Conservation (phyloP, 2,329 filamentous ascomycete genomes). For the Cladosporium sp. region DNA sequence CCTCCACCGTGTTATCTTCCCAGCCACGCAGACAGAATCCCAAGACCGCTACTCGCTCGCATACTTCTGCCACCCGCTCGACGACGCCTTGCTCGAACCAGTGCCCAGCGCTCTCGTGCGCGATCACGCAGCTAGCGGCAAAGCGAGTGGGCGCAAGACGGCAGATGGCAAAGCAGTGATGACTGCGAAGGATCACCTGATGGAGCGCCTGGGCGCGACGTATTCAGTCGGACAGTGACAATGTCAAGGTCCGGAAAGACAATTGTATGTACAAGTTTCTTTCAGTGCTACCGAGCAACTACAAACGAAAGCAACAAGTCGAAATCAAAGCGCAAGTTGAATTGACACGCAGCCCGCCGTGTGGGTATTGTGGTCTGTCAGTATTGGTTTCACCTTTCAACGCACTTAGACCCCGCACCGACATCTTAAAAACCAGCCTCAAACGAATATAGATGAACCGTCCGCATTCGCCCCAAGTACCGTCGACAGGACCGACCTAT, state of each 20-base stretch:
- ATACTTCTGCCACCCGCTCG: slow-evolving; percentile 65
- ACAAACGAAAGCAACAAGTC: background rate
- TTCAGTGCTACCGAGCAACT: background rate
- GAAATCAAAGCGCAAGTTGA: background rate
- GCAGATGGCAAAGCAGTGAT: slow-evolving; percentile 49
- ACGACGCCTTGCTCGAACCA: slow-evolving; percentile 55
- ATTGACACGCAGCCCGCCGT: slow-evolving; percentile 8
- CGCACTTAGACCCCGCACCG: background rate
- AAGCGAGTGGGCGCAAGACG: slow-evolving; percentile 32
- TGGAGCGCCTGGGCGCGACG: slow-evolving; percentile 59
- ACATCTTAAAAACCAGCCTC: background rate
- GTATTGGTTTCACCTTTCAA: background rate
- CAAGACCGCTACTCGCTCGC: slow-evolving; percentile 60
- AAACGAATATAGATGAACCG: background rate
- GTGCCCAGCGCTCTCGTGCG: slow-evolving; percentile 57
- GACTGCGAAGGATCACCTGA: slow-evolving; percentile 62
- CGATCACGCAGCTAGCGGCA: slow-evolving; percentile 35
- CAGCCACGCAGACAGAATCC: slow-evolving; percentile 41
- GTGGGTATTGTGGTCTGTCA: slow-evolving; percentile 11
- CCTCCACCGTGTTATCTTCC: slow-evolving; percentile 84
- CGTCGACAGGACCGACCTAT: background rate
- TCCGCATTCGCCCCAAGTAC: background rate
- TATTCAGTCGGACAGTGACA: slow-evolving; percentile 48
- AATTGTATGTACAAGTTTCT: background rate
- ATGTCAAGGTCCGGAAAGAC: background rate